These are phyloP conservation scores for Leccinum boreale DNA, from an alignment of 768 basidiomycete genomes.

Conservation along the genomic window DNA sequence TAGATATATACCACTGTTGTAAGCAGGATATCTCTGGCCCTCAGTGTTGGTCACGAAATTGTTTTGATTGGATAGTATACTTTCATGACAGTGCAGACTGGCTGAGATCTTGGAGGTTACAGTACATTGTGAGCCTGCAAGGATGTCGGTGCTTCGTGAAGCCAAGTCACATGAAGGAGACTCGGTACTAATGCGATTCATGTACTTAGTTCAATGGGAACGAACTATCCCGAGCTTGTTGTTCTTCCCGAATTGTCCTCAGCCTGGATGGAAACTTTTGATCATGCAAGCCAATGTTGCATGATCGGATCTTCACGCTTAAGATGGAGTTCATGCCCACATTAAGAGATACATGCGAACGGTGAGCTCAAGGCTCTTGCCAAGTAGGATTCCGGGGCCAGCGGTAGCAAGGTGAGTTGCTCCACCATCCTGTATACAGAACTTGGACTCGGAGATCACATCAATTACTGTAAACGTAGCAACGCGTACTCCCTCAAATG, in stretches of 20 bases:
- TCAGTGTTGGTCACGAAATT: too few relatives aligned
- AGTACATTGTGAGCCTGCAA: too few relatives aligned
- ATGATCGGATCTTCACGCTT: slow-evolving; percentile 12
- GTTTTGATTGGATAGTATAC: too few relatives aligned
- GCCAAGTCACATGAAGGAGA: too few relatives aligned
- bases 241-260: slow-evolving; percentile 17
- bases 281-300: not conserved
- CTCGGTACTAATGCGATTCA: too few relatives aligned
- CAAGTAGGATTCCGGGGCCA: not conserved
- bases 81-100: too few relatives aligned
- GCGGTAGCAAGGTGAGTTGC: too few relatives aligned
- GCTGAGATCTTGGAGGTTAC: too few relatives aligned
- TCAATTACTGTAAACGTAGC: not conserved
- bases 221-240: not conserved
- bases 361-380: slow-evolving; percentile 14
- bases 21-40: too few relatives aligned
- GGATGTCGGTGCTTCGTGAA: too few relatives aligned
- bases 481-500: not conserved
- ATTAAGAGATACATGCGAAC: not conserved
- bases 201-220: too few relatives aligned
- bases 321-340: slow-evolving; percentile 19
- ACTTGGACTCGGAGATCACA: slow-evolving; percentile 7
- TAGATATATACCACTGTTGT: too few relatives aligned
- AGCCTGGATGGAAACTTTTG: not conserved
- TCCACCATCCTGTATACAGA: slow-evolving; percentile 6